Evolutionary conservation across 352 stramenopile genomes (phyloP).

Genomic region (Globisporangium solare): DNA sequence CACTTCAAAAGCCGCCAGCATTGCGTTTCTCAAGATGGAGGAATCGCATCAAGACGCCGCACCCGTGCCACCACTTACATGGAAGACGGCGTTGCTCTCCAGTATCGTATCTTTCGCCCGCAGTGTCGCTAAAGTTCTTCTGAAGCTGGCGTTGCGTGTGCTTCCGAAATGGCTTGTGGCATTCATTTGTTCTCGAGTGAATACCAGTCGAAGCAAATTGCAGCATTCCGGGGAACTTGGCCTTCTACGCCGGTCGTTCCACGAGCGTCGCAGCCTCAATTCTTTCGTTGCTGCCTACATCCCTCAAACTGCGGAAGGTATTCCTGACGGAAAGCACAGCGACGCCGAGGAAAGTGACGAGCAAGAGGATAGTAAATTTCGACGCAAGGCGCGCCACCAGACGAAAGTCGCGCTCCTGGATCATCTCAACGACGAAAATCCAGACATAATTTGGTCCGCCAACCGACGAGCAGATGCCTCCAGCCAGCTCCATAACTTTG

Average conservation of each 20-base stretch:
- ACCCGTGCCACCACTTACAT: neutral
- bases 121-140: neutral
- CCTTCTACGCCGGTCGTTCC: constrained; percentile 18
- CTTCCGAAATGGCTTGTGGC: constrained; percentile 1
- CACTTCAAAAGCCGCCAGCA: neutral
- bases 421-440: constrained; percentile 35
- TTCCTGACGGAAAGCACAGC: neutral
- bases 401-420: constrained; percentile 47
- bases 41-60: neutral
- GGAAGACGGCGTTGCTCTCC: neutral
- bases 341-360: constrained; percentile 23
- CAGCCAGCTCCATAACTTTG: too few species aligned
- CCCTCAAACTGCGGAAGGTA: constrained; percentile 1
- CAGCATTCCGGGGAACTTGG: neutral
- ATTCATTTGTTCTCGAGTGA: constrained; percentile 3
- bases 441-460: constrained; percentile 52
- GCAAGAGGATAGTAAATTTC: constrained; percentile 39
- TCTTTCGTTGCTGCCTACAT: constrained; percentile 24
- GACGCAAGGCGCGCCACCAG: constrained; percentile 51
- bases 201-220: neutral
- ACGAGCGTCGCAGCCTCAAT: constrained; percentile 23
- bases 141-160: neutral
- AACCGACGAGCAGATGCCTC: constrained; percentile 16
- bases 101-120: constrained; percentile 3
- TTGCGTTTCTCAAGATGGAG: constrained; percentile 8